phyloP scores from a whole-genome alignment of 2,329 filamentous ascomycete species.

The Coniella vitis region DNA sequence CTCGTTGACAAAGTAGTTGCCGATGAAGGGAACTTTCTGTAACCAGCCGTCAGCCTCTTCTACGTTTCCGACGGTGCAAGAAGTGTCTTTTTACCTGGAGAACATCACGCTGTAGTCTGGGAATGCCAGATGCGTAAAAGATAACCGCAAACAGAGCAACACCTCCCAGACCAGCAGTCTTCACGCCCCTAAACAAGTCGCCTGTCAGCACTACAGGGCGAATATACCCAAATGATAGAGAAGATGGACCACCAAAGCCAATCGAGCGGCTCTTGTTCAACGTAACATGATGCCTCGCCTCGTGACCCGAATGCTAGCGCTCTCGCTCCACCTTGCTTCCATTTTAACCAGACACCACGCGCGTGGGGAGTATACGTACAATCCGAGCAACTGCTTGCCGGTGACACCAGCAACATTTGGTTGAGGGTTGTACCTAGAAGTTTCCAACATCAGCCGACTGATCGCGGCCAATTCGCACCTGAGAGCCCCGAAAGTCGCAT shows the following conservation, averaged over 20 bases:
- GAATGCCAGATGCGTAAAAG: constrained; percentile 56
- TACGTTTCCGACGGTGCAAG: background rate
- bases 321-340: background rate
- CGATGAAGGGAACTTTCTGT: constrained; percentile 51
- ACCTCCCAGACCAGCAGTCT: constrained; percentile 48
- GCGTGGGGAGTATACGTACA: constrained; percentile 39
- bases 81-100: constrained; percentile 38
- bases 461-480: background rate
- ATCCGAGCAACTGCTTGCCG: constrained; percentile 35
- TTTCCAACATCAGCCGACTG: constrained; percentile 23
- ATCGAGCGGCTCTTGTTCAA: no score
- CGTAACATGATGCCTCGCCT: no score
- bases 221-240: background rate
- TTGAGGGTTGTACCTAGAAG: constrained; percentile 52
- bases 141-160: constrained; percentile 52
- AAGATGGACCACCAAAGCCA: background rate
- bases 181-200: constrained; percentile 38
- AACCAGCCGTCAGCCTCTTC: constrained; percentile 19
- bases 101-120: constrained; percentile 52
- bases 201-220: constrained; percentile 11
- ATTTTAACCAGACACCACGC: background rate
- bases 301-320: no score
- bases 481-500: background rate
- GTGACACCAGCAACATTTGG: constrained; percentile 49
- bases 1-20: constrained; percentile 44